phyloP scores from a whole-genome alignment of 257 asterid species.

The Capsicum chinense region DNA sequence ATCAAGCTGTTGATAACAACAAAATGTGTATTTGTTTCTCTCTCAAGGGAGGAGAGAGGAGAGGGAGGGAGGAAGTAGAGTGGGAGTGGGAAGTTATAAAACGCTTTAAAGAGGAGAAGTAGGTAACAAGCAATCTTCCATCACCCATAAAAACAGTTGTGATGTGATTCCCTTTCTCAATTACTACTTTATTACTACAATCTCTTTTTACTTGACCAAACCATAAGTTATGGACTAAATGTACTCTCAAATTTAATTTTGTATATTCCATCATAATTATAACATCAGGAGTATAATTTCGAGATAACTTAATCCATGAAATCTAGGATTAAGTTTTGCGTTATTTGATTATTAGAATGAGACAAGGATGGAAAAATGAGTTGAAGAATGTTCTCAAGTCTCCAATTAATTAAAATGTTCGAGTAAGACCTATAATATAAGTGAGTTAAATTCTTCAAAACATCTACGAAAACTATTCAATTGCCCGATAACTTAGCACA shows the following conservation, averaged over 20 bases:
- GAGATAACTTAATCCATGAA: not conserved
- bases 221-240: not conserved
- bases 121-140: constrained; percentile 63
- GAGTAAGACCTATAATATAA: too few species aligned
- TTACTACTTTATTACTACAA: not conserved
- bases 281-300: too few species aligned
- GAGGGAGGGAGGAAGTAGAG: constrained; percentile 35
- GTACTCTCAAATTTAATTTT: too few species aligned
- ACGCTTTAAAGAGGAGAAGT: constrained; percentile 46
- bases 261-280: too few species aligned
- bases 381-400: too few species aligned
- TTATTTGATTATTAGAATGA: not conserved
- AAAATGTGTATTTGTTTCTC: not conserved
- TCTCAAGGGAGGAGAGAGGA: constrained; percentile 3
- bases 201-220: not conserved
- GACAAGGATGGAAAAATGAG: not conserved
- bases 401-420: too few species aligned
- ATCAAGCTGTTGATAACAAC: not conserved
- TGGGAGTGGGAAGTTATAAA: constrained; percentile 42
- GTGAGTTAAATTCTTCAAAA: too few species aligned
- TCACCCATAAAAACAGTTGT: constrained; percentile 24
- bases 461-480: too few species aligned
- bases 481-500: too few species aligned
- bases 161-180: constrained; percentile 23
- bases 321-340: not conserved